Conservation (phyloP, 2,329 filamentous ascomycete species). For the Nannizziopsis barbatae region DNA sequence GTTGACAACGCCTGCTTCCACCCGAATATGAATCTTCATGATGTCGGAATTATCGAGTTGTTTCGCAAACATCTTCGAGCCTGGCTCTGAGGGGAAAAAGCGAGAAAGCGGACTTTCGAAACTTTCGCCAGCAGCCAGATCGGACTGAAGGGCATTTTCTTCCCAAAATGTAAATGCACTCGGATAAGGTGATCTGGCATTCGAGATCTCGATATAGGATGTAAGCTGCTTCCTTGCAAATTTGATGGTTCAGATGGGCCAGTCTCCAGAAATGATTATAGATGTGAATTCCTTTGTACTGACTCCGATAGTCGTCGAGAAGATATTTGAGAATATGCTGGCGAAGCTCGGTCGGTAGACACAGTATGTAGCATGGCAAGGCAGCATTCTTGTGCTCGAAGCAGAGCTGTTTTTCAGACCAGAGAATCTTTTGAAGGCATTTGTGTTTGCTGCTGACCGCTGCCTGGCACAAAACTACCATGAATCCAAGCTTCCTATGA, state of each 20-base stretch:
- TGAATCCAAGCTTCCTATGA: conserved; percentile 6
- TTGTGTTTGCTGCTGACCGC: conserved; percentile 8
- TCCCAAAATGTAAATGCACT: conserved; percentile 4
- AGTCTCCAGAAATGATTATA: conserved; percentile 8
- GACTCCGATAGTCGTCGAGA: conserved; percentile 10
- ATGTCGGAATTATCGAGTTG: conserved; percentile 7
- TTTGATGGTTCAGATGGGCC: conserved; percentile 10
- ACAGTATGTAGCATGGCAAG: conserved; percentile 13
- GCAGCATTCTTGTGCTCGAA: conserved; percentile 9
- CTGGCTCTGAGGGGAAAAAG: not conserved
- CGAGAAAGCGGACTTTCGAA: conserved; percentile 5
- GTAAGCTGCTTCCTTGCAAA: conserved; percentile 11
- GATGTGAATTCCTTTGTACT: conserved; percentile 7
- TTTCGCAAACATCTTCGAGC: conserved; percentile 6
- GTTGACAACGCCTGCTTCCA: not conserved
- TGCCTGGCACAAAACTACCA: conserved; percentile 12
- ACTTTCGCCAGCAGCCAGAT: conserved; percentile 12
- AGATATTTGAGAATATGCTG: conserved; percentile 13
- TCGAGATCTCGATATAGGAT: conserved; percentile 10
- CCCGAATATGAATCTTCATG: conserved; percentile 7
- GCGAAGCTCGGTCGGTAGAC: conserved; percentile 12
- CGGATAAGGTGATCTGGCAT: conserved; percentile 3
- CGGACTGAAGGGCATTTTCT: conserved; percentile 10
- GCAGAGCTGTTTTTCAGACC: conserved; percentile 15
- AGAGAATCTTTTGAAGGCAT: conserved; percentile 15